Base-by-base conservation (phyloP, 2,329 filamentous ascomycete species). In the Neofusicoccum ribis region DNA sequence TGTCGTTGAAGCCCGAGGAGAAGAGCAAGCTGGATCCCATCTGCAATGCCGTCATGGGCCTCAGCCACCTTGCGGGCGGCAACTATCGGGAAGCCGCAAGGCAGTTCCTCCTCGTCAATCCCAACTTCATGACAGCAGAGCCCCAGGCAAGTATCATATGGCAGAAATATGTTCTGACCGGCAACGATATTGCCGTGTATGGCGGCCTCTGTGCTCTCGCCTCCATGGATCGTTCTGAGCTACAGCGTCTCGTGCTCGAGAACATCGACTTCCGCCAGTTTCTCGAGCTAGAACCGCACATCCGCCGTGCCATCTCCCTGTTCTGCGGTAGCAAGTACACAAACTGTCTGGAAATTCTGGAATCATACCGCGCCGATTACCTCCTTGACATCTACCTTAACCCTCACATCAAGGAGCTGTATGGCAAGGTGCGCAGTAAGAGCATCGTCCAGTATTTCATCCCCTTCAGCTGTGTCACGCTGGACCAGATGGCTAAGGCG, bases 241-340 rank as follows among this genome's bases (percentile, higher is more conserved):
- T 99, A 23, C 90, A 95, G 75, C 81, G 79, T 5, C 83, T 83
- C 6, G 92, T 98, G 2, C 85, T 99, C 0, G 91, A 95, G 43
- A 96, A 92, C 63, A 94, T 90, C 73, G 81, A 84, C 11, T 99
- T 99, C 81, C 90, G 95, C 61, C 88, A 86, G 51, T 97, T 95
- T 74, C 85, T 99, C 14, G 95, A 98, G 76, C 85, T 96, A 0
- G 95, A 98, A 78, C 93, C 94, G 3, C 94, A 98, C 72, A 91
- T 99, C 68, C 91, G 95, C 68, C 93, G 93, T 66, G 94, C 95
- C 12, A 91, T 99, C 70, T 87, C 87, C 7, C 89, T 92, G 74
- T 99, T 97, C 80, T 92, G 94, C 71, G 92, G 91, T 70, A 92
- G 92, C 67, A 91, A 96, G 71, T 99, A 97, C 78, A 90, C 91